Evolutionary conservation across 164 flowering plant species (phyloP), one percentile per base, ranked within the genome.

Genomic region (Houttuynia cordata): DNA sequence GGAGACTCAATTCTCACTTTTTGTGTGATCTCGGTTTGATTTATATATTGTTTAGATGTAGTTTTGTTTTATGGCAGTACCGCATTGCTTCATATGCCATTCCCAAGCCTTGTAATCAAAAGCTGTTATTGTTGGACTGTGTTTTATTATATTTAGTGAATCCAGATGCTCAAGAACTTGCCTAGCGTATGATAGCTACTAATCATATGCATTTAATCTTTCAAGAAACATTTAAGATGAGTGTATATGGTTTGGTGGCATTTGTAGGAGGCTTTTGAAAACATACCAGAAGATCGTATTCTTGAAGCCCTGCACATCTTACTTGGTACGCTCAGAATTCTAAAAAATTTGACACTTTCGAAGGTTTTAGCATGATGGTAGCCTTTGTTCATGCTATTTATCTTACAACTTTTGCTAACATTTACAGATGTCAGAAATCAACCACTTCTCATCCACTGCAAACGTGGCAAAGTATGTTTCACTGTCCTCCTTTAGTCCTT

Each of bases 401-500:
- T 62, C 50, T 34, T 15, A 19, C 54, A 47, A 7, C 20, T 41
- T 55, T 22, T 56, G 22, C 58, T 62, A 21, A 0, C 7, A 30
- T 51, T 6, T 64, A 70, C 81, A 85, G 96, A 87, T 77, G 78
- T 72, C 53, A 80, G 72, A 69, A 85, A 79, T 64, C 91, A 81
- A 64, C 96, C 96, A 5, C 56, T 88, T 55, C 64, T 88, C 49
- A 82, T 88, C 62, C 96, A 88, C 61, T 88, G 96, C 78, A 88
- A 85, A 63, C 79, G 86, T 50, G 96, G 96, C 21, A 87, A 87
- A 86, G 91, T 87, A 66, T 39, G 51, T 18, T n/a, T n/a, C n/a
- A n/a, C n/a, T n/a, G n/a, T n/a, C n/a, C n/a, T n/a, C 42, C 13
- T 45, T 45, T 10, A 2, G 1, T 6, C 14, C 17, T 24, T 24